phyloP scores from a whole-genome alignment of 1,139 yeast species.

The Arxiozyma bovina region DNA sequence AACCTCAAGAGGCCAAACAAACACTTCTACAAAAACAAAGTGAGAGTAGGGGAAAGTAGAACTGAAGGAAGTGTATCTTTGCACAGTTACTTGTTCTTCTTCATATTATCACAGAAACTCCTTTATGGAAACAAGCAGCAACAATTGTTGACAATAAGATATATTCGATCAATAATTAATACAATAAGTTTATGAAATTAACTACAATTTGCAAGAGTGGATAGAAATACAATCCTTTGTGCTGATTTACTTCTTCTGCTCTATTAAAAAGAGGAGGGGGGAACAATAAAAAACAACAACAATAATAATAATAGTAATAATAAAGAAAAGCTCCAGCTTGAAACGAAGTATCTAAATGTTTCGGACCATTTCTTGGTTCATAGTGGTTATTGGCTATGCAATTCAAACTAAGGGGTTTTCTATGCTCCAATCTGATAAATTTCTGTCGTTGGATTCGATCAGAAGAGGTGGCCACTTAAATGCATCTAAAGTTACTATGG shows the following conservation, averaged over 20 bases:
- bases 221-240: neutral
- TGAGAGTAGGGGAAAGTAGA: no score
- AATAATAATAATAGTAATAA: no score
- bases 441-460: slow-evolving; percentile 1
- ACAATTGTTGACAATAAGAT: neutral
- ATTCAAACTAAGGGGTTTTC: slow-evolving; percentile 17
- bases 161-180: no score
- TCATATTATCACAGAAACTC: neutral
- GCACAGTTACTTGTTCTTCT: no score
- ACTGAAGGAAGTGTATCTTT: no score
- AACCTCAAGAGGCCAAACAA: no score
- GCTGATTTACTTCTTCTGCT: neutral
- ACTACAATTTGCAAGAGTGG: neutral
- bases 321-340: neutral
- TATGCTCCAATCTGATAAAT: slow-evolving; percentile 9
- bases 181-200: no score
- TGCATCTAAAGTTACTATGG: neutral
- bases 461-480: slow-evolving; percentile 1
- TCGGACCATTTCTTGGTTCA: slow-evolving; percentile 12
- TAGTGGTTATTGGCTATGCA: slow-evolving; percentile 17
- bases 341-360: neutral
- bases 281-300: no score
- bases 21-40: no score
- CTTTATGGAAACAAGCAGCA: neutral
- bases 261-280: no score